These are phyloP conservation scores for Sporisorium scitamineum DNA, from an alignment of 1,284 basidiomycete genomes.

Conservation along the genomic window DNA sequence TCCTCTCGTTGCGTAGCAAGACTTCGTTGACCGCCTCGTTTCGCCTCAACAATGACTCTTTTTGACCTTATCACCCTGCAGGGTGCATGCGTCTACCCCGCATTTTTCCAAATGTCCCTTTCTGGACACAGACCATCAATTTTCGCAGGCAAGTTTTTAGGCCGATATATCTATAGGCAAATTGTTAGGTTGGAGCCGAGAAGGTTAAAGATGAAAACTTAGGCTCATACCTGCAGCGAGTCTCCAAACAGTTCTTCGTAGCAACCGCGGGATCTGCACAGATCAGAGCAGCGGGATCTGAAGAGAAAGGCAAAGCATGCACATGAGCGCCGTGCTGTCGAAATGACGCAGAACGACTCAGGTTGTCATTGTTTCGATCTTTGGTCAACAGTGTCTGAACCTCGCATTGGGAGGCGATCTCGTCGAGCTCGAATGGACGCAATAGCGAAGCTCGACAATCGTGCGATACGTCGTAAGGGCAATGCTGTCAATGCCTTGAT, in stretches of 20 bases:
- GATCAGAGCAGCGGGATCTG: neutral
- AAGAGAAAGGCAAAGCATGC: no score
- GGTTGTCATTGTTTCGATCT: no score
- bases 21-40: neutral
- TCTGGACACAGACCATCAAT: neutral
- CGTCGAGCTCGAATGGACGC: neutral
- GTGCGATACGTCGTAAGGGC: neutral
- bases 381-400: no score
- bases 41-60: neutral
- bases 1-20: neutral
- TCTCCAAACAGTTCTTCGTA: neutral
- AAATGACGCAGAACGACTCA: no score
- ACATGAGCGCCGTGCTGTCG: no score
- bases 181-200: neutral
- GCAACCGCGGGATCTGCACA: neutral
- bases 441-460: neutral
- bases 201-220: neutral
- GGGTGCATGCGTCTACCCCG: conserved; percentile 34
- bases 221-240: neutral
- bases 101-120: conserved; percentile 8
- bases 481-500: neutral
- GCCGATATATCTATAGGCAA: neutral
- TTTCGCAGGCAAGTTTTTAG: neutral
- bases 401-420: neutral
- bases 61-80: conserved; percentile 25